Evolutionary conservation across 1,284 basidiomycete genomes (phyloP), one percentile per base, ranked within the genome.

Genomic region (Schizophyllum commune): DNA sequence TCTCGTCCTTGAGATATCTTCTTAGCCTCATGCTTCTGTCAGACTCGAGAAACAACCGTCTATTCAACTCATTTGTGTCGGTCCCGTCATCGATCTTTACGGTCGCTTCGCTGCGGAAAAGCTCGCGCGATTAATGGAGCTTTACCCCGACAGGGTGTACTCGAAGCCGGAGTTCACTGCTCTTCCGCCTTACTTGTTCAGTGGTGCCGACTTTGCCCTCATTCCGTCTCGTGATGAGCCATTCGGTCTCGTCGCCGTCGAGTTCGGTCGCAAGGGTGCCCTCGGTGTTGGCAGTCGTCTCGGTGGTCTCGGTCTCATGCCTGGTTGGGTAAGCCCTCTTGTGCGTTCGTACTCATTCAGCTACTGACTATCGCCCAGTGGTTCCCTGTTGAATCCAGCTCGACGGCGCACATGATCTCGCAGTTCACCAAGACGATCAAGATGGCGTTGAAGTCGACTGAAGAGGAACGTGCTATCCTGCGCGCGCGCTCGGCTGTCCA

Each of bases 191-290:
- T 95, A 91, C 73, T 76, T 96, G 63, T 96, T 95, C 79, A 90
- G 89, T 68, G 93, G 93, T 69, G 94, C 93, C 56, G 93, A 96
- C 72, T 96, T 96, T 66, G 94, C 94, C 27, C 75, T 96, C 61
- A 96, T 96, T 68, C 93, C 93, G 4, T 95, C 91, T 63, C 89
- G 94, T 76, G 94, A 96, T 72, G 93, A 96, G 71, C 93, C 93
- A 2, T 96, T 96, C 75, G 93, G 93, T 78, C 79, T 95, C 58
- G 93, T 95, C 57, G 93, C 93, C 61, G 93, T 96, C 68, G 93
- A 95, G 73, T 96, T 96, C 75, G 93, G 94, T 74, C 81, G 94
- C 67, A 96, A 96, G 75, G 93, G 94, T 81, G 93, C 93, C 63
- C 82, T 96, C 59, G 94, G 93, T 79, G 93, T 96, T 66, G 93